phyloP scores from a whole-genome alignment of 2,329 filamentous ascomycete species.

The Reticulascus tulasneorum region DNA sequence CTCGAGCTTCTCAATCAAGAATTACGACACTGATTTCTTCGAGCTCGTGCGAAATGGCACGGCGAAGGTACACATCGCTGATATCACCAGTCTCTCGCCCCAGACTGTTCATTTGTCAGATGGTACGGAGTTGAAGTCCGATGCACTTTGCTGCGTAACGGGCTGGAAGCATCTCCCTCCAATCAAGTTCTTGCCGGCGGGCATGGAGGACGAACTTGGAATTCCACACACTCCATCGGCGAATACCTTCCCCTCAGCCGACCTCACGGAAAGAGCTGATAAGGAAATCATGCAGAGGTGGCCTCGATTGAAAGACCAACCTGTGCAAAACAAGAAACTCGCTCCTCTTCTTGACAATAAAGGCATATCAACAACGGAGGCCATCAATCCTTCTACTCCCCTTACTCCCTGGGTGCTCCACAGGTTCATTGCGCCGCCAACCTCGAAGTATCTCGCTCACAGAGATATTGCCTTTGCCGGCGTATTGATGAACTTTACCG shows the following conservation, averaged over 20 bases:
- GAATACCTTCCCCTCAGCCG: conserved; percentile 7
- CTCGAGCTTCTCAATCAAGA: conserved; percentile 54
- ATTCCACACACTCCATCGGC: conserved; percentile 34
- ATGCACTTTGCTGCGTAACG: conserved; percentile 52
- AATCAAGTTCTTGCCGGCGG: conserved; percentile 47
- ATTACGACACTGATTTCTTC: conserved; percentile 55
- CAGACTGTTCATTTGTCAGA: conserved; percentile 47
- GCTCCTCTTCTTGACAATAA: conserved; percentile 7
- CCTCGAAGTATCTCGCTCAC: conserved; percentile 7
- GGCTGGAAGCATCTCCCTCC: conserved; percentile 55
- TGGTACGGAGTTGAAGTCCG: conserved; percentile 41
- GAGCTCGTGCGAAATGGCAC: conserved; percentile 49
- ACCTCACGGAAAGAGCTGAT: conserved; percentile 7
- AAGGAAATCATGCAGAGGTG: conserved; percentile 9
- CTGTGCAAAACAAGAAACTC: conserved; percentile 9
- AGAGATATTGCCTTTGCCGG: conserved; percentile 29
- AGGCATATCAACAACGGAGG: conserved; percentile 9
- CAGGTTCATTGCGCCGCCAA: conserved; percentile 24
- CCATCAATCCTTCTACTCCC: conserved; percentile 10
- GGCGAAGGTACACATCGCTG: conserved; percentile 48
- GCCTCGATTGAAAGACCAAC: conserved; percentile 9
- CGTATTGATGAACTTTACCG: conserved; percentile 23
- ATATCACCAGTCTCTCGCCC: conserved; percentile 42
- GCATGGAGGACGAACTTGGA: conserved; percentile 43
- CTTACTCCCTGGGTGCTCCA: conserved; percentile 19